A percentile compares a stretch with the other conserved stretches of the same genome.
Conservation (phyloP, 176 grass and related monocot genomes). For the Cocos nucifera region DNA sequence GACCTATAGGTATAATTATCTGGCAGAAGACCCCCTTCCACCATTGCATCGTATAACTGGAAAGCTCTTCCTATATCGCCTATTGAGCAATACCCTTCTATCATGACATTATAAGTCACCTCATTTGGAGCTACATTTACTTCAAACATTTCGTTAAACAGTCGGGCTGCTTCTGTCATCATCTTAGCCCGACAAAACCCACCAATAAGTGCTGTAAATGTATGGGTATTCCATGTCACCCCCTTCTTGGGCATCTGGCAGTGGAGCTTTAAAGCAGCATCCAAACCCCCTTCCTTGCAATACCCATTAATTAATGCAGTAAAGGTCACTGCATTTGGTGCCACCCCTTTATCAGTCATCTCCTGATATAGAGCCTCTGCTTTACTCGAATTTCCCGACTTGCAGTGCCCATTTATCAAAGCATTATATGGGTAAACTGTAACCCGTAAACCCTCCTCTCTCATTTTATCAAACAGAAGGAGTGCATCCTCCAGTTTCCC, state of each 20-base stretch:
- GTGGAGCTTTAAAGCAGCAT: conserved; percentile 45
- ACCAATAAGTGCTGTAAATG: conserved; percentile 56
- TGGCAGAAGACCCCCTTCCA: conserved; percentile 40
- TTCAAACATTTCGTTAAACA: conserved; percentile 56
- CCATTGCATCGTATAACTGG: conserved; percentile 62
- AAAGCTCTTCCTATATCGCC: conserved; percentile 53
- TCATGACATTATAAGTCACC: conserved; percentile 78
- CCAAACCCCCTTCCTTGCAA: conserved; percentile 42
- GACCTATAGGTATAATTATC: conserved; percentile 77
- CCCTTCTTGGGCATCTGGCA: conserved; percentile 34
- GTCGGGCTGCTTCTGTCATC: conserved; percentile 46
- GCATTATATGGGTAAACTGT: conserved; percentile 86
- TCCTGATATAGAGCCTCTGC: conserved; percentile 33
- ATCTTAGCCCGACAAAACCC: conserved; percentile 57
- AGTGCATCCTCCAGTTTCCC: conserved; percentile 49
- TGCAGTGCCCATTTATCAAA: conserved; percentile 63
- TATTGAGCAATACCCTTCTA: conserved; percentile 50
- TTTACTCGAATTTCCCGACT: conserved; percentile 31
- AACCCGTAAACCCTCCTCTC: conserved; percentile 29
- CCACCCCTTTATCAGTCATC: conserved; percentile 42
- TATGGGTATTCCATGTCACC: conserved; percentile 43
- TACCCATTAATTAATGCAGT: conserved; percentile 42
- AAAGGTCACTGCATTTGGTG: conserved; percentile 52
- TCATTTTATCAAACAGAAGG: conserved; percentile 51
- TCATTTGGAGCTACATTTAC: conserved; percentile 42